Conservation (phyloP, 2,329 filamentous ascomycete species). For the Endocalyx cinctus region DNA sequence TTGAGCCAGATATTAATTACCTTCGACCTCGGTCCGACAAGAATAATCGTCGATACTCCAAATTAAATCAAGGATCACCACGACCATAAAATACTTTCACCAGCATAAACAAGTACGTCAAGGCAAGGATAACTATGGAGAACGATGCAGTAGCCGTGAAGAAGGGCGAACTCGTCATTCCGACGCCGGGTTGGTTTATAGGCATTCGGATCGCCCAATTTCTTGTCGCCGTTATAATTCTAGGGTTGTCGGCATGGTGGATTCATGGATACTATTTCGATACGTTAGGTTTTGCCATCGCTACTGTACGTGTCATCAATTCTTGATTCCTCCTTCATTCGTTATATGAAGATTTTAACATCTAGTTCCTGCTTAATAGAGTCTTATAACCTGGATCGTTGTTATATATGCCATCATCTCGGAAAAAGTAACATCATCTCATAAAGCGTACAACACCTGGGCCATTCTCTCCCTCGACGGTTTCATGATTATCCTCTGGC, state of each 20-base stretch:
- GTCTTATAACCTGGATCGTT: slow-evolving; percentile 41
- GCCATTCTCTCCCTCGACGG: slow-evolving; percentile 40
- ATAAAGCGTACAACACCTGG: slow-evolving; percentile 36
- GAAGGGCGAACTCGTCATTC: slow-evolving; percentile 28
- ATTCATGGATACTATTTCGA: slow-evolving; percentile 37
- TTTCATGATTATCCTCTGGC: slow-evolving; percentile 43
- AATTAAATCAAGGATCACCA: too few relatives aligned
- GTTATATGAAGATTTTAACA: too few relatives aligned
- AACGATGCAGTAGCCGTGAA: too few relatives aligned
- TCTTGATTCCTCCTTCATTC: background rate
- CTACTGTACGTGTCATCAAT: slow-evolving; percentile 36
- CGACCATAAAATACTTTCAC: too few relatives aligned
- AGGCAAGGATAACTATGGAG: too few relatives aligned
- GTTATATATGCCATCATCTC: slow-evolving; percentile 37
- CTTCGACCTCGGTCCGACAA: too few relatives aligned
- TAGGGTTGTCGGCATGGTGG: slow-evolving; percentile 38
- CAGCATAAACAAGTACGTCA: too few relatives aligned
- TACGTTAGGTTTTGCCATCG: slow-evolving; percentile 35
- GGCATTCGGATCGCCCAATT: slow-evolving; percentile 36
- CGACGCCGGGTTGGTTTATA: slow-evolving; percentile 39
- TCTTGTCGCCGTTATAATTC: slow-evolving; percentile 36
- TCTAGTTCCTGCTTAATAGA: too few relatives aligned
- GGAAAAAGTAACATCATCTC: slow-evolving; percentile 33
- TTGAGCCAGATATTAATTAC: too few relatives aligned
- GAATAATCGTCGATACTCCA: too few relatives aligned